A percentile compares a stretch with the other conserved stretches of the same genome.
phyloP scores from a whole-genome alignment of 2,329 filamentous ascomycete genomes.

The Trichophyton simii region DNA sequence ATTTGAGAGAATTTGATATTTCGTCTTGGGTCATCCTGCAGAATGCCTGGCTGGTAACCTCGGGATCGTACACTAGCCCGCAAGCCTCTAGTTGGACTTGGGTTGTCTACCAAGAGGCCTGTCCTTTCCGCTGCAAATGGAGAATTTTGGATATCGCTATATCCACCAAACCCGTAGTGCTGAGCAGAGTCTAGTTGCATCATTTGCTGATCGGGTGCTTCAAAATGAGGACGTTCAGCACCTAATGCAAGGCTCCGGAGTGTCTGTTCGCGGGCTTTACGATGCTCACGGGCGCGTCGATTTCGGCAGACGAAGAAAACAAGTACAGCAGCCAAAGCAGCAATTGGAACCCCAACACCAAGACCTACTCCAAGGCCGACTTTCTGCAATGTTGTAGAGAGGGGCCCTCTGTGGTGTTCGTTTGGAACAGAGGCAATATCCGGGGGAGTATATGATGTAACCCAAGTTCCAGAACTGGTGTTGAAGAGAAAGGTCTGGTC shows the following conservation, averaged over 20 bases:
- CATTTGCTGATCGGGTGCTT: not conserved
- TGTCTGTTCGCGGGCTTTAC: slow-evolving; percentile 40
- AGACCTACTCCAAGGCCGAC: slow-evolving; percentile 53
- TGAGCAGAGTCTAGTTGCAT: not conserved
- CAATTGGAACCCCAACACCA: slow-evolving; percentile 48
- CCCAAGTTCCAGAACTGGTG: slow-evolving; percentile 47
- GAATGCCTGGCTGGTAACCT: slow-evolving; percentile 29
- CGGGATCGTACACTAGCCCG: slow-evolving; percentile 29
- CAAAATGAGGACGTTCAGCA: slow-evolving; percentile 37
- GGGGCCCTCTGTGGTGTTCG: slow-evolving; percentile 13
- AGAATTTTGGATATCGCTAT: not conserved
- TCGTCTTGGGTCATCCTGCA: slow-evolving; percentile 38
- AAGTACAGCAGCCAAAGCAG: slow-evolving; percentile 36
- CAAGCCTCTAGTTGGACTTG: slow-evolving; percentile 28
- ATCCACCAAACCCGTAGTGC: not conserved
- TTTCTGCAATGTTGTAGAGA: slow-evolving; percentile 30
- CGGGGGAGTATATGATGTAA: slow-evolving; percentile 44
- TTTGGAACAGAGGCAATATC: slow-evolving; percentile 15
- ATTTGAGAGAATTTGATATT: slow-evolving; percentile 43
- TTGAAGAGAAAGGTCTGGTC: slow-evolving; percentile 48
- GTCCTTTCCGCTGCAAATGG: slow-evolving; percentile 28
- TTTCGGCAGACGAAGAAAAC: slow-evolving; percentile 42
- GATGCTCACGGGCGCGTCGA: slow-evolving; percentile 24
- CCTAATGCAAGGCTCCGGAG: slow-evolving; percentile 41
- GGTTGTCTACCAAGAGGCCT: slow-evolving; percentile 30